phyloP scores from a whole-genome alignment of 1,284 basidiomycete species.

The Rhizoctonia solani region DNA sequence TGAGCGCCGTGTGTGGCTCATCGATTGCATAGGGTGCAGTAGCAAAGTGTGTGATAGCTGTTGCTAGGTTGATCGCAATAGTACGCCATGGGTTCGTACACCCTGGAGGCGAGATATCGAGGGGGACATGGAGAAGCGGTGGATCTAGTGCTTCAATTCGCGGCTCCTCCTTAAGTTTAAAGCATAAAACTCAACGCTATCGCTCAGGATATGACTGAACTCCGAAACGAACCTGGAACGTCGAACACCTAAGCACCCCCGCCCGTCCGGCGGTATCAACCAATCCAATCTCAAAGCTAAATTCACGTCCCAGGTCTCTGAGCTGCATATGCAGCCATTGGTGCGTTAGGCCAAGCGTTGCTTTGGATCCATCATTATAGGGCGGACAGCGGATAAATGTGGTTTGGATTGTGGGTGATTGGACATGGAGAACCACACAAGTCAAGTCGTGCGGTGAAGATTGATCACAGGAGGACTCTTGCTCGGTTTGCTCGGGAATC shows the following conservation, averaged over 20 bases:
- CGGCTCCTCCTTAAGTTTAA: slow-evolving; percentile 57
- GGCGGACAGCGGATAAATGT: slow-evolving; percentile 73
- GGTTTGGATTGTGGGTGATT: slow-evolving; percentile 69
- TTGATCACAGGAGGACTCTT: slow-evolving; percentile 3
- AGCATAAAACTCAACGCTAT: slow-evolving; percentile 2
- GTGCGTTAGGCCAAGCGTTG: slow-evolving; percentile 66
- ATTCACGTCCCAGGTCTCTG: slow-evolving; percentile 65
- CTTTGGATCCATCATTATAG: slow-evolving; percentile 36
- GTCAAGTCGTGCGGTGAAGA: slow-evolving; percentile 44
- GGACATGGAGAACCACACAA: slow-evolving; percentile 75
- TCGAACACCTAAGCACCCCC: slow-evolving; percentile 72
- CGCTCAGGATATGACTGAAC: slow-evolving; percentile 30
- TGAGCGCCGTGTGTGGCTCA: slow-evolving; percentile 37
- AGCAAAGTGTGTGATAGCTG: slow-evolving; percentile 66
- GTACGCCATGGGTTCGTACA: slow-evolving; percentile 68
- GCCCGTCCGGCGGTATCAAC: slow-evolving; percentile 63
- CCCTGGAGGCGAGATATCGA: slow-evolving; percentile 60
- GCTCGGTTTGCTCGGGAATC: slow-evolving; percentile 13
- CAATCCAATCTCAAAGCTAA: slow-evolving; percentile 78
- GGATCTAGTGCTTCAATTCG: slow-evolving; percentile 53
- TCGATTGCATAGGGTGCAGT: slow-evolving; percentile 9
- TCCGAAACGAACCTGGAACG: slow-evolving; percentile 68
- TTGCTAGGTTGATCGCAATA: slow-evolving; percentile 62
- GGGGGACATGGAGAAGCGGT: slow-evolving; percentile 72
- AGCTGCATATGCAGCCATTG: slow-evolving; percentile 78